phyloP scores from a whole-genome alignment of 768 basidiomycete genomes.

The Kondoa subrosea region DNA sequence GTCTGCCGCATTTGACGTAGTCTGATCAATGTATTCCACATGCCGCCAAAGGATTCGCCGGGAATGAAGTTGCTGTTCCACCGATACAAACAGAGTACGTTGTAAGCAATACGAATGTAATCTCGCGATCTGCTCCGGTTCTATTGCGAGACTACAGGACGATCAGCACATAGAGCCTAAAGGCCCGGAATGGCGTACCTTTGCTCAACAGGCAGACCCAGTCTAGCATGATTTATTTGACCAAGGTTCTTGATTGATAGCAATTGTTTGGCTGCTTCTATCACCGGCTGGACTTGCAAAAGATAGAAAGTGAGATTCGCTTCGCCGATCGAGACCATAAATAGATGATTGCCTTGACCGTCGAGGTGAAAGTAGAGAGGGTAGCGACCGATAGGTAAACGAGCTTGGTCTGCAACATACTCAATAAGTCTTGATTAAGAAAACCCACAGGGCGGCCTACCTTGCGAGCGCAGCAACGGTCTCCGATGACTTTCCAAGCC shows the following conservation, averaged over 20 bases:
- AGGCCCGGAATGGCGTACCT: neutral
- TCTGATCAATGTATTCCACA: neutral
- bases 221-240: neutral
- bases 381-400: constrained; percentile 48
- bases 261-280: neutral
- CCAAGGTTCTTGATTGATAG: neutral
- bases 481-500: constrained; percentile 57
- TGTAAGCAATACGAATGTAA: neutral
- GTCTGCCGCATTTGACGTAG: neutral
- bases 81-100: neutral
- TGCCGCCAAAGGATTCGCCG: constrained; percentile 18
- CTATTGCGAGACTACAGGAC: too few relatives aligned
- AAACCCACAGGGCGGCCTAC: constrained; percentile 32
- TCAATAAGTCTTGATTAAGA: neutral
- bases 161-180: neutral
- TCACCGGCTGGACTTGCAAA: constrained; percentile 38
- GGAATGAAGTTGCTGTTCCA: neutral
- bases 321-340: constrained; percentile 65
- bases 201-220: neutral
- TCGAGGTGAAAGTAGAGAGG: constrained; percentile 60
- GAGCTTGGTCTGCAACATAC: constrained; percentile 39
- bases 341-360: constrained; percentile 62
- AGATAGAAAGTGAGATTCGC: constrained; percentile 64
- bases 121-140: neutral
- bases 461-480: constrained; percentile 51